Evolutionary conservation across 2,329 filamentous ascomycete species (phyloP).

Genomic region (Parascedosporium putredinis): DNA sequence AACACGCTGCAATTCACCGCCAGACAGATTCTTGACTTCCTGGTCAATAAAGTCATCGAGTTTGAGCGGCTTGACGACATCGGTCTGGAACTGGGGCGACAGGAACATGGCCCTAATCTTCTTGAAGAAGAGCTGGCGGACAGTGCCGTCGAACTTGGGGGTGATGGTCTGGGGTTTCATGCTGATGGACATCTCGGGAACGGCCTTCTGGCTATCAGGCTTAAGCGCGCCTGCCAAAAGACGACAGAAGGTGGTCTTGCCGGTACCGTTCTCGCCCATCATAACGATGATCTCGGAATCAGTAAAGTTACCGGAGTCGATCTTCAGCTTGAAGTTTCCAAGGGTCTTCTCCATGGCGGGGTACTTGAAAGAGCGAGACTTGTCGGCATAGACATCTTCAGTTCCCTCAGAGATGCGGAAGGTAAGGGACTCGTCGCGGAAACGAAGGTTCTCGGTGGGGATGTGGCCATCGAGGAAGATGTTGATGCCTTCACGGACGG

Average conservation of each 20-base stretch:
- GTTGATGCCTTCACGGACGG: conserved; percentile 97
- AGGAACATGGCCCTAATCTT: conserved; percentile 97
- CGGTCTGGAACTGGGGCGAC: conserved; percentile 96
- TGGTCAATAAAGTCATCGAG: conserved; percentile 99
- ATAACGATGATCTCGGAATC: conserved; percentile 98
- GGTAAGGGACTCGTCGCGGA: conserved; percentile 91
- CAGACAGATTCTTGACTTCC: conserved; percentile 97
- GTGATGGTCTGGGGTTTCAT: conserved; percentile 99
- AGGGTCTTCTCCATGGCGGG: conserved; percentile 89
- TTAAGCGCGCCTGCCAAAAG: conserved; percentile 89
- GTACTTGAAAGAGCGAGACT: conserved; percentile 75
- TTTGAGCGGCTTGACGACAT: conserved; percentile 98
- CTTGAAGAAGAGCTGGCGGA: conserved; percentile 98
- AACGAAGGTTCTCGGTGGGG: conserved; percentile 94
- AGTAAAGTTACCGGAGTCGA: conserved; percentile 81
- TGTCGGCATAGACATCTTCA: conserved; percentile 81
- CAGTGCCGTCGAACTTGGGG: conserved; percentile 93
- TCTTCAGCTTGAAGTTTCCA: conserved; percentile 72
- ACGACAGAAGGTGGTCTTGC: conserved; percentile 97
- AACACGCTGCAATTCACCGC: conserved; percentile 98
- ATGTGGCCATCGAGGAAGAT: conserved; percentile 98
- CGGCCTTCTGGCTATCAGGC: conserved; percentile 66
- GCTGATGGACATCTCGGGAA: conserved; percentile 93
- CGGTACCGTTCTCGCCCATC: conserved; percentile 99
- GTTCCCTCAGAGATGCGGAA: conserved; percentile 87